Evolutionary conservation across 176 grass and related monocot genomes (phyloP).

Genomic region (Ensete glaucum): DNA sequence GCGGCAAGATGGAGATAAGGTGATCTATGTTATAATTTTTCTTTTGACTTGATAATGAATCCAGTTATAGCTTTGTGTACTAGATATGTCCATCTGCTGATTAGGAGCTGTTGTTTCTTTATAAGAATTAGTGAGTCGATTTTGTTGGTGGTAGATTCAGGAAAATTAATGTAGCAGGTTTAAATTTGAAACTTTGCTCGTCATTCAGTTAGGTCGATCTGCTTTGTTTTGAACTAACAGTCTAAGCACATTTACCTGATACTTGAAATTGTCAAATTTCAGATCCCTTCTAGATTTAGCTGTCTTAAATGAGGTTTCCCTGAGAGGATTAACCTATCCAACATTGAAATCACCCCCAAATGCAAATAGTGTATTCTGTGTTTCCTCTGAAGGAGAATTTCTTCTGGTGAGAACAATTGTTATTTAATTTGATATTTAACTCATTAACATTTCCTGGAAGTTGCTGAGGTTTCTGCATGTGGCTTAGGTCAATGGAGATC

Average conservation of each 20-base stretch:
- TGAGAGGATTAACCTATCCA: conserved; percentile 54
- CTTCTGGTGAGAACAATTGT: conserved; percentile 42
- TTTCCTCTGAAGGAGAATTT: conserved; percentile 75
- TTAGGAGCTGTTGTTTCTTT: not conserved
- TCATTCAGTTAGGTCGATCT: not conserved
- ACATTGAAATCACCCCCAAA: conserved; percentile 24
- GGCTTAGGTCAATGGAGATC: conserved; percentile 56
- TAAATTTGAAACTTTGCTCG: not conserved
- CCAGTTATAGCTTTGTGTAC: too few relatives aligned
- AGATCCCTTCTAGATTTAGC: conserved; percentile 85
- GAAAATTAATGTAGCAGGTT: too few relatives aligned
- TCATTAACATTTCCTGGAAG: not conserved
- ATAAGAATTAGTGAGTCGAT: not conserved
- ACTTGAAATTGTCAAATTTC: conserved; percentile 31
- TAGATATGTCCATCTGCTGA: too few relatives aligned
- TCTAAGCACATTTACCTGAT: not conserved
- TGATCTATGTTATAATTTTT: conserved; percentile 10
- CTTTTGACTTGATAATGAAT: not conserved
- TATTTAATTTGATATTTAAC: not conserved
- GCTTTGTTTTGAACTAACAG: not conserved
- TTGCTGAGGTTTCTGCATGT: conserved; percentile 16
- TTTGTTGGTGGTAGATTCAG: not conserved
- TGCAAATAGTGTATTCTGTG: conserved; percentile 38
- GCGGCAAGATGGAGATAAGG: conserved; percentile 88
- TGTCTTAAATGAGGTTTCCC: conserved; percentile 58